Evolutionary conservation across 2,329 filamentous ascomycete genomes (phyloP), one percentile per base, ranked within the genome.

Genomic region (Hortaea sp.): DNA sequence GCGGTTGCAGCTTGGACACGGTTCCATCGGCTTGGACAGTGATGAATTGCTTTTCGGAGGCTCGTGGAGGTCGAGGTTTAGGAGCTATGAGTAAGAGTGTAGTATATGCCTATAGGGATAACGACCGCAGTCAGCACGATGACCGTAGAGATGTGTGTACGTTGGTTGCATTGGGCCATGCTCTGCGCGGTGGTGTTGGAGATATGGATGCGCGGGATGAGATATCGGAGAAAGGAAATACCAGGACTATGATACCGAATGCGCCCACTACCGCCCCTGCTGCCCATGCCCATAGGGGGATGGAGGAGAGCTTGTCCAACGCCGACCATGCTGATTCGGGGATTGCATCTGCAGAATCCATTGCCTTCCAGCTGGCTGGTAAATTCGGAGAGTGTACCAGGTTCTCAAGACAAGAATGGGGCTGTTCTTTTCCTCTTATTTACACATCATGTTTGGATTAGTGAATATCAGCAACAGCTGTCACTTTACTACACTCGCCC

Each of bases 1-100:
- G 65, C 27, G 70, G 73, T 54, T 79, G 75, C 5, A 70, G 67
- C 39, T 67, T 63, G 50, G 71, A 79, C 42, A 71, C 69, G 9
- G 71, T 70, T 43, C 84, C 83, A 56, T 82, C 74, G 37, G 81
- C 74, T 34, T 79, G 71, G 37, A 88, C 82, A 4, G 87, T 94
- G 42, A 80, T 76, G 71, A 90, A 98, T 34, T 76, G 81, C 70
- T 92, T 95, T 65, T 98, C 92, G 30, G 86, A 87, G 4, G 78
- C 73, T 31, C 81, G 73, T 1, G 86, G 77, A 27, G 74, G 69
- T 47, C 92, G 85, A 7, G 92, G 92, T 43, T 81, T 79, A 11
- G 89, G 89, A 6, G 89, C 89, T 63, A 94, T 73, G 49, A 88
- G 65, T 62, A 80, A 81, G 42, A 95, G 77, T 49, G 82, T 40